A percentile compares a stretch with the other conserved stretches of the same genome.
phyloP scores from a whole-genome alignment of 371 early-diverging fungal species.

The Haplosporangium sp. region DNA sequence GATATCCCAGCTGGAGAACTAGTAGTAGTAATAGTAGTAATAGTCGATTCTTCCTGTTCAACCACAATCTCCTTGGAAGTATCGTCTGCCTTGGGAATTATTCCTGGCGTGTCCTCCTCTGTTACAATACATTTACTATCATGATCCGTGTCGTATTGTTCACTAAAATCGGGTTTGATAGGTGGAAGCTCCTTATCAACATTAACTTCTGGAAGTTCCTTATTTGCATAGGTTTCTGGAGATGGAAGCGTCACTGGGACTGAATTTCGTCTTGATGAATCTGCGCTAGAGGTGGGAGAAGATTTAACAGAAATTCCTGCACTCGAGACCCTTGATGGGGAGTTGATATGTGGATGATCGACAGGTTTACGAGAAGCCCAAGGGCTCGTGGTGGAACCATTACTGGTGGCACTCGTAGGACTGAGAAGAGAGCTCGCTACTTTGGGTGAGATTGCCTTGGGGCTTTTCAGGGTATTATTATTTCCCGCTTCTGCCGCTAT shows the following conservation, averaged over 20 bases:
- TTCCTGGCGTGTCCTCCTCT: conserved; percentile 18
- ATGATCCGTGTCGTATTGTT: conserved; percentile 13
- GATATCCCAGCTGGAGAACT: neutral
- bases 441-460: conserved; percentile 14
- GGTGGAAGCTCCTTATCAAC: conserved; percentile 45
- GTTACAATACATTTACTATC: conserved; percentile 44
- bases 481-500: conserved; percentile 15
- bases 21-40: neutral
- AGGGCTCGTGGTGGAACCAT: conserved; percentile 11
- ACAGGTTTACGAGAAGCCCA: conserved; percentile 35
- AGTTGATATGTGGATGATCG: conserved; percentile 5
- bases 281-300: neutral
- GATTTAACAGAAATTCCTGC: neutral
- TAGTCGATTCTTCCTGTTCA: neutral
- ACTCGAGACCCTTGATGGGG: conserved; percentile 17
- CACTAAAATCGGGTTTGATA: conserved; percentile 9
- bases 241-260: conserved; percentile 7
- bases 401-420: conserved; percentile 8
- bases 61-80: conserved; percentile 22
- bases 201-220: conserved; percentile 31
- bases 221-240: conserved; percentile 22
- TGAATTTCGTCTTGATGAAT: neutral
- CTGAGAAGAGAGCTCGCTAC: neutral
- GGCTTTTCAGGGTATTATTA: neutral
- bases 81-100: conserved; percentile 15